These are phyloP conservation scores for Pinus taeda DNA, from an alignment of 75 land plant species.

Conservation along the genomic window DNA sequence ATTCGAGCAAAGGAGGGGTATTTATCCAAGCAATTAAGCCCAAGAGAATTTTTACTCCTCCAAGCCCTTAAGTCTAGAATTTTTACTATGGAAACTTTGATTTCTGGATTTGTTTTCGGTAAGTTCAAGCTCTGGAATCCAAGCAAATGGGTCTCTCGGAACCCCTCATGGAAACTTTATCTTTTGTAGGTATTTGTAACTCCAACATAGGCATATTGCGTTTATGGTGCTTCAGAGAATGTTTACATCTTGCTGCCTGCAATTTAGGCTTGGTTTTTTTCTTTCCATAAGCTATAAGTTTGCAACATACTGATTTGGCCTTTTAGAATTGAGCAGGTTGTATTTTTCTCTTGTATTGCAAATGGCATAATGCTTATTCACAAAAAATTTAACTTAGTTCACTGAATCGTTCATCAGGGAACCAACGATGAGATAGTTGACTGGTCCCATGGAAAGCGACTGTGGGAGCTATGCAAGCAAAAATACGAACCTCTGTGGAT, in stretches of 20 bases:
- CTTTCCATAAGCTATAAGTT: too few species aligned
- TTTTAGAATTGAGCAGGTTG: too few species aligned
- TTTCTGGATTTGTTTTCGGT: too few species aligned
- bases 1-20: too few species aligned
- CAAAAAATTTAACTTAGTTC: neutral
- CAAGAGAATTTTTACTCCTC: neutral
- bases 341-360: too few species aligned
- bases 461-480: constrained; percentile 78
- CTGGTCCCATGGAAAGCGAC: constrained; percentile 85
- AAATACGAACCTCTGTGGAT: constrained; percentile 92
- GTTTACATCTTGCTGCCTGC: too few species aligned
- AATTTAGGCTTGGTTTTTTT: too few species aligned
- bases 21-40: neutral
- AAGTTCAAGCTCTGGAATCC: neutral
- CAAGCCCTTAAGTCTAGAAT: neutral
- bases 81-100: neutral
- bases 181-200: neutral
- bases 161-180: neutral
- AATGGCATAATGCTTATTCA: neutral
- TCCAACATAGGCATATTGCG: too few species aligned
- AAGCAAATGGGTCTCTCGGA: neutral
- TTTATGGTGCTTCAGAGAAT: too few species aligned
- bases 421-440: constrained; percentile 89
- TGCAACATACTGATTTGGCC: too few species aligned
- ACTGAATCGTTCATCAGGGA: constrained; percentile 49